Evolutionary conservation across 352 stramenopile species (phyloP).

Genomic region (Phytophthora pisi): DNA sequence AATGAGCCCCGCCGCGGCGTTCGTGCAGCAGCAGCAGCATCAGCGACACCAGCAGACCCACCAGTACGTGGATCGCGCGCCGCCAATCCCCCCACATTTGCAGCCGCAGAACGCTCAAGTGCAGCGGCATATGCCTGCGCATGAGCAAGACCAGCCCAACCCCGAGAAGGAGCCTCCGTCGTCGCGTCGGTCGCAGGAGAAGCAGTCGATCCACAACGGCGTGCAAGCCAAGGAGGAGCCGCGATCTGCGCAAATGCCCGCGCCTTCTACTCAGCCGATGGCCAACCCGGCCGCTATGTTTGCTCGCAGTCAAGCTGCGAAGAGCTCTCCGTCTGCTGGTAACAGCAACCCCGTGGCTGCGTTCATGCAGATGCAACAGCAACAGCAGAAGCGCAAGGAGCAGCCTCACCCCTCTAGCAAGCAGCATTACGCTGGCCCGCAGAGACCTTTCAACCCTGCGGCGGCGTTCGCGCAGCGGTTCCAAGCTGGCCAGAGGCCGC

Average conservation of each 20-base stretch:
- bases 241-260: constrained; percentile 10
- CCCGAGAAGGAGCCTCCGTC: constrained; percentile 35
- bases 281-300: constrained; percentile 70
- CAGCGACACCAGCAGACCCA: constrained; percentile 37
- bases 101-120: constrained; percentile 12
- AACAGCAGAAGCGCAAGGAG: constrained; percentile 40
- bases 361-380: constrained; percentile 63
- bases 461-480: constrained; percentile 65
- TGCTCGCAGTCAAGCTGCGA: constrained; percentile 48
- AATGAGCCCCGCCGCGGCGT: constrained; percentile 43
- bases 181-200: constrained; percentile 24
- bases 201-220: constrained; percentile 18
- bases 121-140: constrained; percentile 16
- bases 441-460: constrained; percentile 54
- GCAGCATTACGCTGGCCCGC: constrained; percentile 17
- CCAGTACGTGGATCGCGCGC: constrained; percentile 29
- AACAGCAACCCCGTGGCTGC: constrained; percentile 53
- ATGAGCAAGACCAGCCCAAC: constrained; percentile 39
- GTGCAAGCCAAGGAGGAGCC: constrained; percentile 22
- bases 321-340: constrained; percentile 14
- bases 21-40: constrained; percentile 52
- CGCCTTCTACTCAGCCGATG: constrained; percentile 19
- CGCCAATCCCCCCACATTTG: constrained; percentile 24
- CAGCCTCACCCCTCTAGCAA: constrained; percentile 17
- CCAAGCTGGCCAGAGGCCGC: constrained; percentile 48